Percentiles rank a stretch among this genome's conserved stretches.
These are phyloP conservation scores for Candida smagusa DNA, from an alignment of 1,139 yeast species.

Conservation along the genomic window DNA sequence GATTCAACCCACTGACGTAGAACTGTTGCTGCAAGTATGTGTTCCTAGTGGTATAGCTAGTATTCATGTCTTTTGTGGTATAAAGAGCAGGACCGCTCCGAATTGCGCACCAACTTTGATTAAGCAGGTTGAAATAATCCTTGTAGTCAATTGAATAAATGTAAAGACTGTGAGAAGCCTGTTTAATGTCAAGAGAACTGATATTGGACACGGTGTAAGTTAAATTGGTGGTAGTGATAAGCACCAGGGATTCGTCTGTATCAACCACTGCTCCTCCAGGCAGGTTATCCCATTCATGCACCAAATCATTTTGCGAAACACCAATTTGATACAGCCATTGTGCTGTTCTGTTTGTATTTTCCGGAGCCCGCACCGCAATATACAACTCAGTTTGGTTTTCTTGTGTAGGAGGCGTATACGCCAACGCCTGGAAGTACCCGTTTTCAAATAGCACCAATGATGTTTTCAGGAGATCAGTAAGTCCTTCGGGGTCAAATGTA, in stretches of 20 bases:
- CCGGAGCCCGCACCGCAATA: slow-evolving; percentile 48
- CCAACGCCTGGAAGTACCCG: slow-evolving; percentile 59
- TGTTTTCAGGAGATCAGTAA: slow-evolving; percentile 26
- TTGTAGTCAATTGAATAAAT: slow-evolving; percentile 43
- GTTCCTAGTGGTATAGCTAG: slow-evolving; percentile 47
- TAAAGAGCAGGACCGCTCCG: slow-evolving; percentile 43
- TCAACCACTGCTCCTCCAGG: slow-evolving; percentile 65
- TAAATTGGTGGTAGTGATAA: slow-evolving; percentile 64
- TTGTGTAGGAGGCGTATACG: slow-evolving; percentile 30
- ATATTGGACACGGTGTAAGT: slow-evolving; percentile 21
- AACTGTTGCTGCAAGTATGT: slow-evolving; percentile 58
- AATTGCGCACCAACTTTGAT: slow-evolving; percentile 74
- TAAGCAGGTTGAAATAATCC: slow-evolving; percentile 39
- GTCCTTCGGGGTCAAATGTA: slow-evolving; percentile 45
- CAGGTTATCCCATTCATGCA: slow-evolving; percentile 67
- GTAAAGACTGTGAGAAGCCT: slow-evolving; percentile 42
- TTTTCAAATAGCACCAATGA: slow-evolving; percentile 30
- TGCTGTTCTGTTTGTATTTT: slow-evolving; percentile 33
- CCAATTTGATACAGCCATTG: slow-evolving; percentile 66
- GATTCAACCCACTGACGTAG: slow-evolving; percentile 57
- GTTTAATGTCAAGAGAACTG: slow-evolving; percentile 24
- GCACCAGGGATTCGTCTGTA: slow-evolving; percentile 67
- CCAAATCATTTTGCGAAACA: slow-evolving; percentile 61
- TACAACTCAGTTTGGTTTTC: slow-evolving; percentile 30
- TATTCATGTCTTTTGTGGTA: slow-evolving; percentile 19